A percentile compares a stretch with the other conserved stretches of the same genome.
Conservation (phyloP, 2,329 filamentous ascomycete species). For the Penicillium sclerotigenum region DNA sequence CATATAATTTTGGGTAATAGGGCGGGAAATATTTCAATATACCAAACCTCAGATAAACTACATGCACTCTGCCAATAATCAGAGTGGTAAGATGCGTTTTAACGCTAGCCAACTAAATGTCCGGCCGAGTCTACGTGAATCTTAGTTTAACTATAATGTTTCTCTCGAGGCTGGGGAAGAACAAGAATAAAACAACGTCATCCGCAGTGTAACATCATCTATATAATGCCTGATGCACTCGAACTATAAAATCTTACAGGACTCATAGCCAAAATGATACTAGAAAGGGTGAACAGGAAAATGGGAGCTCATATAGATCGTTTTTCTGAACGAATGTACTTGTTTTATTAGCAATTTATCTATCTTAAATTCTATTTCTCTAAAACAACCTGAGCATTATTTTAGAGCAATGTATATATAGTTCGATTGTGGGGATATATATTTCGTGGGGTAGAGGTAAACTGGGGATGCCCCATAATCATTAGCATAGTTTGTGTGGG, state of each 20-base stretch:
- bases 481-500: not conserved
- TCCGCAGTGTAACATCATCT: not conserved
- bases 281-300: not conserved
- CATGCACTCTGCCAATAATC: not conserved
- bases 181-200: not conserved
- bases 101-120: not conserved
- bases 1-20: not conserved
- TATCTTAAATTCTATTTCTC: too few relatives aligned
- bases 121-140: not conserved
- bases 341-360: not conserved
- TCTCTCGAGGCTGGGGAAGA: not conserved
- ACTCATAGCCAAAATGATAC: too few relatives aligned
- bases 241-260: not conserved
- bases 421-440: not conserved
- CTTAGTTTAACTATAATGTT: not conserved
- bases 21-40: not conserved
- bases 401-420: not conserved
- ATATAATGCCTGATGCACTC: too few relatives aligned
- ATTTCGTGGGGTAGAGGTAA: not conserved
- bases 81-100: not conserved
- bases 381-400: too few relatives aligned
- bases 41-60: not conserved
- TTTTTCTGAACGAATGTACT: too few relatives aligned
- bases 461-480: not conserved
- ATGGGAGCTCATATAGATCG: not conserved